Percentiles rank a stretch among this genome's conserved stretches.
Conservation (phyloP, 169 alveolate genomes). For the Plasmodium inui region DNA sequence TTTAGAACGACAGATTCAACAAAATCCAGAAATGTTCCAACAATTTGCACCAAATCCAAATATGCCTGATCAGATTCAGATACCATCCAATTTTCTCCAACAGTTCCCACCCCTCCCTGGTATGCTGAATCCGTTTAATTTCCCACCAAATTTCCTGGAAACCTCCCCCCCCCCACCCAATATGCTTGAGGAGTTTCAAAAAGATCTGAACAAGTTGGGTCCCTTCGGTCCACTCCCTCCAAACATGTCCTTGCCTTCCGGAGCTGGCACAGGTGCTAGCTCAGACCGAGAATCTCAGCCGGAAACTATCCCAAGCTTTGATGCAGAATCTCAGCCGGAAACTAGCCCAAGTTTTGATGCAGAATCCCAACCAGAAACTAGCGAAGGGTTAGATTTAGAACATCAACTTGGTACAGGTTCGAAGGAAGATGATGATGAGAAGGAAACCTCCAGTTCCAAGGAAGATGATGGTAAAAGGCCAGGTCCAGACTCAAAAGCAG, state of each 20-base stretch:
- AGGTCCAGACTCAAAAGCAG: neutral
- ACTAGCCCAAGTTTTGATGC: neutral
- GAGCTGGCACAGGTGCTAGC: neutral
- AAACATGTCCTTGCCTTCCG: neutral
- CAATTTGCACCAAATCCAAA: constrained; percentile 1
- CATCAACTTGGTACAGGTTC: neutral
- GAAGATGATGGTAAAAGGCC: neutral
- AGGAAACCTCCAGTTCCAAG: too few relatives aligned
- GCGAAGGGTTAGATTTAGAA: neutral
- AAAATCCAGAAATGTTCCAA: constrained; percentile 8
- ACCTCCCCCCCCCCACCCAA: constrained; percentile 4
- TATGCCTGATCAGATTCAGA: neutral
- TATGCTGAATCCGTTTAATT: neutral
- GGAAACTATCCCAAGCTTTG: neutral
- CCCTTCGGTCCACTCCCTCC: neutral
- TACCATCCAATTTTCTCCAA: neutral
- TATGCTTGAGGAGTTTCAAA: constrained; percentile 5
- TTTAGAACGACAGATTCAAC: constrained; percentile 5
- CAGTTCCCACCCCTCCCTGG: neutral
- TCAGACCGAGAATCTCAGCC: neutral
- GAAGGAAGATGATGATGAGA: neutral
- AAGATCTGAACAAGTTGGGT: neutral
- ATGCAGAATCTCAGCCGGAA: neutral
- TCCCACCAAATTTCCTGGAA: constrained; percentile 5
- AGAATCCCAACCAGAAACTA: neutral